Conservation (phyloP, 1,139 yeast genomes). For the Groenewaldozyma auringiensis region DNA sequence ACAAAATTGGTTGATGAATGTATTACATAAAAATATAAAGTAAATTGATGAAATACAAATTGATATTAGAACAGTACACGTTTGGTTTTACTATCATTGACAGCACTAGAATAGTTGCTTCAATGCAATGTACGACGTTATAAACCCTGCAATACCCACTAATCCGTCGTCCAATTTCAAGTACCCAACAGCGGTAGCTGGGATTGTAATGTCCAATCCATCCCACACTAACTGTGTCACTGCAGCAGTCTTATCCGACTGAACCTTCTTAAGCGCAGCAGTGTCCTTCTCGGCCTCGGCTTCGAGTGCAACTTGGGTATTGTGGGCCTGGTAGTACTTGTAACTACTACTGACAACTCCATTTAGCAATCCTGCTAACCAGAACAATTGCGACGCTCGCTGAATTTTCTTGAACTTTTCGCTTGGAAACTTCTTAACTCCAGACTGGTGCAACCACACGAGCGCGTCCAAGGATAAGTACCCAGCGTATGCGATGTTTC, state of each 20-base stretch:
- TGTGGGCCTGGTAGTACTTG: constrained; percentile 34
- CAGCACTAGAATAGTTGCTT: constrained; percentile 53
- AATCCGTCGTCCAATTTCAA: constrained; percentile 65
- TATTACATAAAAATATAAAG: no score
- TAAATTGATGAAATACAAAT: no score
- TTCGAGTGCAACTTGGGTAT: constrained; percentile 31
- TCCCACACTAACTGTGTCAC: constrained; percentile 73
- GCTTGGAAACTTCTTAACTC: constrained; percentile 28
- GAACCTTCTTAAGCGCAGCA: constrained; percentile 33
- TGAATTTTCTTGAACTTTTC: constrained; percentile 22
- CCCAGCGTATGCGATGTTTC: constrained; percentile 67
- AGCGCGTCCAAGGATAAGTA: constrained; percentile 71
- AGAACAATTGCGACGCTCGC: constrained; percentile 46
- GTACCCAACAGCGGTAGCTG: constrained; percentile 58
- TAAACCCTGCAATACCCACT: constrained; percentile 76
- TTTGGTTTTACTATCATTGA: no score
- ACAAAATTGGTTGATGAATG: no score
- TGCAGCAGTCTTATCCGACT: constrained; percentile 38
- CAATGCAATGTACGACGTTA: constrained; percentile 74
- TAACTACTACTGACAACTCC: constrained; percentile 54
- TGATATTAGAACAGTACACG: no score
- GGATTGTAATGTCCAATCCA: constrained; percentile 66
- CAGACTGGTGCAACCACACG: constrained; percentile 51
- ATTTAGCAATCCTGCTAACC: constrained; percentile 67
- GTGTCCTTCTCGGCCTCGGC: constrained; percentile 33